Evolutionary conservation across 805 yeast species (phyloP), one percentile per base, ranked within the genome.

Genomic region (Clavispora fructus): DNA sequence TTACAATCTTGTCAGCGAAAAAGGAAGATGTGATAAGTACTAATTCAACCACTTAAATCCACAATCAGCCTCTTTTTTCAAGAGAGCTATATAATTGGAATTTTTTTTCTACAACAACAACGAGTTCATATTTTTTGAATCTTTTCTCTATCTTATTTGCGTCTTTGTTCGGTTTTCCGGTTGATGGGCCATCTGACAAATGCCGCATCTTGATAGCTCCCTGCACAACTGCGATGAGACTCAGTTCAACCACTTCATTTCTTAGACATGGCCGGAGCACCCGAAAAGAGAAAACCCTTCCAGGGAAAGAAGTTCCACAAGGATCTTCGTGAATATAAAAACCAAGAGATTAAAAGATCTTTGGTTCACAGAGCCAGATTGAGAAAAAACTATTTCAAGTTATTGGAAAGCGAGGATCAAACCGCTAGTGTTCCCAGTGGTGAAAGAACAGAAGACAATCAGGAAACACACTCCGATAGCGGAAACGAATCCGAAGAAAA

Each of bases 281-380:
- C 43, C 41, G 52, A 48, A 10, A 58, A 49, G 43, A 47, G 58
- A n/a, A 58, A 59, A 45, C 59, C 59, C 10, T 59, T 58, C 45
- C 49, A 49, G 42, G 62, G 63, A 40, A 63, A 61, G 47, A 60
- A 58, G 26, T 57, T 61, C 44, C 59, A 64, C 43, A 61, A 60
- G 46, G 72, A 68, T 45, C 65, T 68, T 42, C 64, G 69, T 19
- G 74, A 69, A 50, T 60, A 61, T 46, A 72, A 72, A 50, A 58
- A 68, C 27, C 75, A 78, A 45, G 97, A 89, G 49, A 91, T 91
- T 57, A 83, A 85, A 57, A 78, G 76, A 58, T 84, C 94, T 11
- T 75, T 91, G 53, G 77, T 79, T 0, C 95, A 89, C 59, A 78
- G 89, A 50, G 87, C 96, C 12, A 77, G 94, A 57, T 75, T 91